Conservation (phyloP, 2,329 filamentous ascomycete species). For the Alternaria triticina region DNA sequence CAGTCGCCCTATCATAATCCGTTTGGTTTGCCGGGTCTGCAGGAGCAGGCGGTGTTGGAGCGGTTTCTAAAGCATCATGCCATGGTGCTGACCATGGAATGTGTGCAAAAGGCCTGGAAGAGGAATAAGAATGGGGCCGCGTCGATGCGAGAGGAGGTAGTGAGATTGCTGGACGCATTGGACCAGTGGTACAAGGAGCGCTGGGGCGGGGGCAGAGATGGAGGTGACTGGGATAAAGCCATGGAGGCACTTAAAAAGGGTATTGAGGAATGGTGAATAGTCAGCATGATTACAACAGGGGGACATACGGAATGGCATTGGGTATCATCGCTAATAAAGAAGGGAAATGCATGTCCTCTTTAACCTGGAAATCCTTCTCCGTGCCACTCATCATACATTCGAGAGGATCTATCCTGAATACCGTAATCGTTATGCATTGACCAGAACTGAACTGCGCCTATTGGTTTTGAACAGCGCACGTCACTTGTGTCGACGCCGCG, state of each 20-base stretch:
- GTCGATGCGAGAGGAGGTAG: conserved; percentile 7
- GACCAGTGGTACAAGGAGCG: not conserved
- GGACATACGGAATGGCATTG: not conserved
- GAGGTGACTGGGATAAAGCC: not conserved
- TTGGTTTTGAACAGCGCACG: not conserved
- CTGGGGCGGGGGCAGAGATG: not conserved
- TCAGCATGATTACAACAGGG: not conserved
- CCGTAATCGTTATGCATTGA: not conserved
- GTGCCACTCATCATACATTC: not conserved
- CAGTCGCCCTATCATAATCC: conserved; percentile 4
- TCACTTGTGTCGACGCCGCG: not conserved
- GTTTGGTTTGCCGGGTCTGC: not conserved
- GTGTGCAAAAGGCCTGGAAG: conserved; percentile 12
- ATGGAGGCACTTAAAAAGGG: conserved; percentile 1
- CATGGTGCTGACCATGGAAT: conserved; percentile 5
- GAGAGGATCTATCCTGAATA: not conserved
- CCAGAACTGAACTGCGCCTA: not conserved
- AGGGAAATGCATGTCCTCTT: not conserved
- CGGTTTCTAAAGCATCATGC: conserved; percentile 5
- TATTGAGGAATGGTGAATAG: conserved; percentile 10
- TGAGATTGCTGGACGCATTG: conserved; percentile 10
- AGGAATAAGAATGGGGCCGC: not conserved
- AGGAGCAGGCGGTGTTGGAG: not conserved
- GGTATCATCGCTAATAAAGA: not conserved
- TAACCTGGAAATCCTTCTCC: not conserved